Evolutionary conservation across 2,329 filamentous ascomycete genomes (phyloP), one percentile per base, ranked within the genome.

Genomic region (Verticillium longisporum): DNA sequence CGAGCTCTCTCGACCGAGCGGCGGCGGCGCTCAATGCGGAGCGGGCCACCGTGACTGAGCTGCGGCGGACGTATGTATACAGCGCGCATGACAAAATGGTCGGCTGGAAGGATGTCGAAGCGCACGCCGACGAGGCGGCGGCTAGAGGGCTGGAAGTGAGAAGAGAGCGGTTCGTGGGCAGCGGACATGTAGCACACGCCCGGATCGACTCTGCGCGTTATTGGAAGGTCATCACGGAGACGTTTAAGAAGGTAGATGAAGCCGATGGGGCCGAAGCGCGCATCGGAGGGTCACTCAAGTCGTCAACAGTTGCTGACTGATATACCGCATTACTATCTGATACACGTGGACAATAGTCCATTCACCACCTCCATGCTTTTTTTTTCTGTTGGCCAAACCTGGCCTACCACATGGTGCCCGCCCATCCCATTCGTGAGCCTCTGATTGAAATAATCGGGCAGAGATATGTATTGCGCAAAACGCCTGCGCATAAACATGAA

Each of bases 11-110:
- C 9, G 69, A 72, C 13, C 67, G 63, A 59, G 76, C 75, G 63
- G 74, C 68, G 18, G 68, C 69, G 61, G 71, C 72, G 57, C 72
- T 79, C 60, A 80, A 79, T 58, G 68, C 74, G 26, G 58, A 61
- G 33, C 61, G 62, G 7, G 65, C 70, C 38, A 68, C 76, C 57
- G 68, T 66, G 10, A 67, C 66, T 34, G 80, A 83, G 68, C 72
- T 72, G 4, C 71, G 76, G 21, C 73, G 83, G 38, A 71, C 76
- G n/a, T 86, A 85, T 63, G 63, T 85, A 18, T 86, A 84, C 62
- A 78, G 80, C 11, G 72, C 75, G 38, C 74, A 69, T 1, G 83
- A 86, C 66, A 62, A 66, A 38, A 73, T 84, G 63, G 78, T 86
- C 5, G 69, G 73, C 2, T 78, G 72, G 68, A 65, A 63, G 7